A percentile compares a stretch with the other conserved stretches of the same genome.
Conservation (phyloP, 192 early-diverging fungal genomes). For the Backusella mclennaniae region DNA sequence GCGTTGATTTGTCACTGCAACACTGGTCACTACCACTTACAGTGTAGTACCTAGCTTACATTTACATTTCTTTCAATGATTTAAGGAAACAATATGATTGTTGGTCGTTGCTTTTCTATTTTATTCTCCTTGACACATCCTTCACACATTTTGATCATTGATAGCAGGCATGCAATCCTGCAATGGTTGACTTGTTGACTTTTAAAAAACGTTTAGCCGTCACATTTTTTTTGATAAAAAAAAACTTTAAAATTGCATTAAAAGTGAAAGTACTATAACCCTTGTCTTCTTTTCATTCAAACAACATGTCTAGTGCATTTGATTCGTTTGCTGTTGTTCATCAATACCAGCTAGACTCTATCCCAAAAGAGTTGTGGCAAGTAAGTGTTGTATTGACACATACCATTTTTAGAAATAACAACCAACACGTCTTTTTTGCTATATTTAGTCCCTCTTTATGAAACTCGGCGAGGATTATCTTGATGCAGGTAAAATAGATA, state of each 20-base stretch:
- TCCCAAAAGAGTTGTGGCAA: conserved; percentile 52
- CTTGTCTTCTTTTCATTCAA: not conserved
- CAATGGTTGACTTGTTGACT: not conserved
- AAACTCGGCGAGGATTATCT: conserved; percentile 50
- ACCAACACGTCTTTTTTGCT: not conserved
- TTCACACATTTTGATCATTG: too few species aligned
- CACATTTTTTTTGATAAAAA: not conserved
- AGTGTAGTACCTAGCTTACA: too few species aligned
- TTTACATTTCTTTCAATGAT: too few species aligned
- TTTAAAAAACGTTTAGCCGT: not conserved
- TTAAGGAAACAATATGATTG: too few species aligned
- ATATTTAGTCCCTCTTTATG: conserved; percentile 43
- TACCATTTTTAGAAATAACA: not conserved
- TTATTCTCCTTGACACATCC: too few species aligned
- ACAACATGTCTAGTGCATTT: conserved; percentile 22
- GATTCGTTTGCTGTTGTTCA: conserved; percentile 41
- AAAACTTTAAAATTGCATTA: not conserved
- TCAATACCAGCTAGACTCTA: conserved; percentile 47
- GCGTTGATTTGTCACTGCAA: too few species aligned
- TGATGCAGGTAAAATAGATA: conserved; percentile 42
- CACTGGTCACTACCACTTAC: too few species aligned
- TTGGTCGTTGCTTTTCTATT: too few species aligned
- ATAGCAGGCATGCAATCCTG: too few species aligned
- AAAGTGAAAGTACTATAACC: not conserved
- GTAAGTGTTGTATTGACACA: conserved; percentile 16